Evolutionary conservation across 2,329 filamentous ascomycete genomes (phyloP).

Genomic region (Scedosporium boydii): DNA sequence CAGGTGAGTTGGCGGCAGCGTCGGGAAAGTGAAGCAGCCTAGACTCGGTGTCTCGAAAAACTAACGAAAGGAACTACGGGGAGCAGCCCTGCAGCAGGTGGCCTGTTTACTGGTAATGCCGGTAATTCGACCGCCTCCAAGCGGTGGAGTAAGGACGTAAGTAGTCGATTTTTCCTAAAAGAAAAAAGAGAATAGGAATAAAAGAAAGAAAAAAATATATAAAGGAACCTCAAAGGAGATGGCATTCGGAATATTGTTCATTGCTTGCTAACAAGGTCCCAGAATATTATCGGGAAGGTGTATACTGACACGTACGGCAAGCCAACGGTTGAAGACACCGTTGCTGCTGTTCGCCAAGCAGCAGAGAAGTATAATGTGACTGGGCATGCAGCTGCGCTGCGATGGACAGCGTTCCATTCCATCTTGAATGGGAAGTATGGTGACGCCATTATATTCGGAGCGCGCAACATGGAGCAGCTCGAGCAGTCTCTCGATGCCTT

Average conservation of each 20-base stretch:
- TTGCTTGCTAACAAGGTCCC: too few relatives aligned
- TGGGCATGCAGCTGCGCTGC: not conserved
- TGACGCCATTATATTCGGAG: not conserved
- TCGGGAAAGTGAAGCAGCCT: not conserved
- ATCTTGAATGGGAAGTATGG: not conserved
- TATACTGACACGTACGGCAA: not conserved
- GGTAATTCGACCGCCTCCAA: not conserved
- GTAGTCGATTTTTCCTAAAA: not conserved
- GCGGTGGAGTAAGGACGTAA: not conserved
- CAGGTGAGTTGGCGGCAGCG: conserved; percentile 11
- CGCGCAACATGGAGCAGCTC: not conserved
- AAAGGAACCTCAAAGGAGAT: too few relatives aligned
- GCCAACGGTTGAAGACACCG: not conserved
- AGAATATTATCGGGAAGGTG: not conserved
- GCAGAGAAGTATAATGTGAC: not conserved
- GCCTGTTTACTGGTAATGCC: not conserved
- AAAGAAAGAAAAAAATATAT: too few relatives aligned
- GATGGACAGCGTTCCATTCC: not conserved
- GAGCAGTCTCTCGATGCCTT: not conserved
- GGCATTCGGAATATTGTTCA: too few relatives aligned
- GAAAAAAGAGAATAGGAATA: too few relatives aligned
- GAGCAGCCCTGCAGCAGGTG: not conserved
- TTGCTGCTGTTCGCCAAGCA: not conserved
- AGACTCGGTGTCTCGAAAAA: not conserved
- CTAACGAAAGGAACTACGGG: not conserved